Base-by-base conservation (phyloP, 2,329 filamentous ascomycete genomes). In the Knoxdaviesia proteae region DNA sequence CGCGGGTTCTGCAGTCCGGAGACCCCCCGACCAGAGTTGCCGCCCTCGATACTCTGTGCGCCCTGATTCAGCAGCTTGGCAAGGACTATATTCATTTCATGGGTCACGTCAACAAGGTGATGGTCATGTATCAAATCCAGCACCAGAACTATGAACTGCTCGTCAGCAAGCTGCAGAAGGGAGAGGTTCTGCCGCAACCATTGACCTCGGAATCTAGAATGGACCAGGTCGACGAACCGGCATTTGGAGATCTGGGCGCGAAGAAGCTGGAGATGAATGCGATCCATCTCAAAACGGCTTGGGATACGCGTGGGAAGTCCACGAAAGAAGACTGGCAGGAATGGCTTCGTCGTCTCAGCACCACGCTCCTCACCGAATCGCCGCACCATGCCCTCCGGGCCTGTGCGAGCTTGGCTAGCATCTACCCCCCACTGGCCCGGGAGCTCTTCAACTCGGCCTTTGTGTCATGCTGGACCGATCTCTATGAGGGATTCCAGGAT, bases 261-360 rank as follows among this genome's bases (percentile, higher is more conserved):
- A 94, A 94, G 66, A 96, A 96, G 60, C 69, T 96, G 34, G 86
- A 93, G 47, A 88, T 96, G 59, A 99, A 98, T 51, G 86, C 94
- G 41, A 87, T 96, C 48, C 92, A 98, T 64, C 67, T 99, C 29
- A 94, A 96, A 60, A 80, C 81, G 48, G 90, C 92, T 0, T 99
- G 90, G 90, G 90, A 96, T 52, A 90, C 92, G 0, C 86, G 80
- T 46, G 86, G 92, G 47, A 94, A 94, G 55, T 94, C 88, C 0
- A 99, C 90, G 7, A 86, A 87, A 52, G 90, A 99, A 56, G 90
- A 99, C 60, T 99, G 90, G 90, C 84, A 94, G 53, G 90, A 99
- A 58, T 99, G 90, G 90, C 84, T 98, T 60, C 77, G 92, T 47
- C 74, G 88, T 32, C 94, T 98, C 61, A 96, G 88, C 55, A 88